Evolutionary conservation across 2,329 filamentous ascomycete genomes (phyloP).

Genomic region (Talaromyces sp.): DNA sequence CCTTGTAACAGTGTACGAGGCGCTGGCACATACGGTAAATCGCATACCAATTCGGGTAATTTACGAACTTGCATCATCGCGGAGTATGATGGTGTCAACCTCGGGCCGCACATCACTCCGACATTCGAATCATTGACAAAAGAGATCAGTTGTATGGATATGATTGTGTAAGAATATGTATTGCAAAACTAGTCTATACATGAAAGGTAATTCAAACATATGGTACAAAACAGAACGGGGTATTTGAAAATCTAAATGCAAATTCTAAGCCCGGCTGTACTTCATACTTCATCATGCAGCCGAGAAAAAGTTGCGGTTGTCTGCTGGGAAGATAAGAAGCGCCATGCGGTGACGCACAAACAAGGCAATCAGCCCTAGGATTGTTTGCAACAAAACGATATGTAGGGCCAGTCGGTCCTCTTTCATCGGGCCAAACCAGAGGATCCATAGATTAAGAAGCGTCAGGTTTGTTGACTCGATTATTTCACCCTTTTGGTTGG

Average conservation of each 20-base stretch:
- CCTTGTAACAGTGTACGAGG: neutral
- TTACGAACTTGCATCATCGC: neutral
- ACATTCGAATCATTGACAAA: neutral
- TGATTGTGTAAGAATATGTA: neutral
- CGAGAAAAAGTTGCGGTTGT: conserved; percentile 53
- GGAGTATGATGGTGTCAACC: neutral
- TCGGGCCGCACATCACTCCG: neutral
- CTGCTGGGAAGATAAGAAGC: conserved; percentile 79
- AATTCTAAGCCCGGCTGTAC: neutral
- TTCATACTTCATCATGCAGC: conserved; percentile 1
- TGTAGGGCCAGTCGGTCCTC: conserved; percentile 79
- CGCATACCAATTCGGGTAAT: neutral
- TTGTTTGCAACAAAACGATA: conserved; percentile 70
- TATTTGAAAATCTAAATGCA: neutral
- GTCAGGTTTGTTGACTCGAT: conserved; percentile 84
- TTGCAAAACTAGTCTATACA: neutral
- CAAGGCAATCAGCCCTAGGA: conserved; percentile 72
- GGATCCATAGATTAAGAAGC: conserved; percentile 89
- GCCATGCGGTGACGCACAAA: conserved; percentile 83
- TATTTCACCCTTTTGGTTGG: conserved; percentile 63
- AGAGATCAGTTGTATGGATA: neutral
- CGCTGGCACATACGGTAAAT: neutral
- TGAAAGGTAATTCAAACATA: neutral
- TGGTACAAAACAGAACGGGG: neutral
- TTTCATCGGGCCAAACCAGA: conserved; percentile 86